Base-by-base conservation (phyloP, 208 protist genomes). In the Leishmania major region DNA sequence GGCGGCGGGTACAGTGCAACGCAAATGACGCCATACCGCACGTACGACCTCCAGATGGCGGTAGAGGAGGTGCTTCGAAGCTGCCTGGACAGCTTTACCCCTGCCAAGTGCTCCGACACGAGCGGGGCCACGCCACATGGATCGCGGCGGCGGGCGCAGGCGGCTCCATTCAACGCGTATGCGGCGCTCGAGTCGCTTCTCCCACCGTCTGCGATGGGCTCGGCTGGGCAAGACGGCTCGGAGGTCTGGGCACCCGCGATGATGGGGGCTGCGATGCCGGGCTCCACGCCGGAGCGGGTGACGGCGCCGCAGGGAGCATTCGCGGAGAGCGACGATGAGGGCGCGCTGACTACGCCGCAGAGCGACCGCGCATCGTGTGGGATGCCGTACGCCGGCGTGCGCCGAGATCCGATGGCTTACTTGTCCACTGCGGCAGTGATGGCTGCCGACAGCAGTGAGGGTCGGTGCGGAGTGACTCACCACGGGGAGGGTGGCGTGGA, bases 271-370 rank as follows among this genome's bases (percentile, higher is more conserved):
- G 81, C 19, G 80, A 67, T 22, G 73, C 70, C 49, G 43, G 77
- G 64, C 1, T 40, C 35, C 45, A 82, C 82, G 35, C 83, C 83
- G 28, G 83, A 80, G n/a, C 78, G 66, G n/a, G 25, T 81, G 53
- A 77, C 77, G 15, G 37, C 82, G 51, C 81, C 57, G 60, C 80
- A 78, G 47, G 75, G 71, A 19, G 77, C 84, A 11, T 84, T 92
- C 35, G 69, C 83, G 19, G 90, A 93, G 78, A 93, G 83, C 77
- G 90, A 93, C 17, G 85, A 82, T 35, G 87, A 89, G 28, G 88
- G 86, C n/a, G 43, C n/a, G 28, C 22, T n/a, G 8, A 60, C 35
- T 11, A 66, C 83, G 35, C 83, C 73, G 51, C 55, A 62, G 45
- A 78, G 85, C 59, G 53, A 75, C 31, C 49, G 66, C 31, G 78